Percentiles rank a stretch among this genome's conserved stretches.
These are phyloP conservation scores for Cicer bijugum DNA, from an alignment of 306 rosid species.

Conservation along the genomic window DNA sequence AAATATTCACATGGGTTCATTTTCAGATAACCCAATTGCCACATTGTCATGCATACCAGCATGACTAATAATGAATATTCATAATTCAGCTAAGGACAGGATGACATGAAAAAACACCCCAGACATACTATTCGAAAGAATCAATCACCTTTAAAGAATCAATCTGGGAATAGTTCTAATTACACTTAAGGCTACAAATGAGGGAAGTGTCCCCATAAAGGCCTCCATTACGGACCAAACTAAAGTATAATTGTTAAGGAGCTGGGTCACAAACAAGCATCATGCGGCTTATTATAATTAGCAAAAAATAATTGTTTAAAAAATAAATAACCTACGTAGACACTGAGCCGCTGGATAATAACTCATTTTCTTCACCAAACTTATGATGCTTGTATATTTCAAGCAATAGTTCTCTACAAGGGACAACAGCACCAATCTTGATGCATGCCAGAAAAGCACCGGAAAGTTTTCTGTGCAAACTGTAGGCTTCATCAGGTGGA, in stretches of 20 bases:
- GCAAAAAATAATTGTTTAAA: slow-evolving; percentile 35
- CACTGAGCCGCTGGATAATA: slow-evolving; percentile 47
- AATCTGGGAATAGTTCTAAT: slow-evolving; percentile 1
- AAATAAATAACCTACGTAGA: slow-evolving; percentile 42
- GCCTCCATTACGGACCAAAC: slow-evolving; percentile 31
- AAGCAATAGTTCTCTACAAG: slow-evolving; percentile 81
- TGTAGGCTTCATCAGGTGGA: slow-evolving; percentile 92
- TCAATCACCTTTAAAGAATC: slow-evolving; percentile 39
- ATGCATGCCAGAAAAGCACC: slow-evolving; percentile 95
- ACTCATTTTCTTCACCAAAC: slow-evolving; percentile 59
- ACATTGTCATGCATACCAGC: not conserved
- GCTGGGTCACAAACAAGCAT: slow-evolving; percentile 38
- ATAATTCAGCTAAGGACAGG: slow-evolving; percentile 11
- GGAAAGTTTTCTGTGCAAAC: slow-evolving; percentile 94
- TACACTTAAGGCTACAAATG: slow-evolving; percentile 36
- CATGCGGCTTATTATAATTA: slow-evolving; percentile 37
- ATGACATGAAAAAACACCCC: not conserved
- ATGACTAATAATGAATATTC: slow-evolving; percentile 3
- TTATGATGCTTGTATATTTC: slow-evolving; percentile 61
- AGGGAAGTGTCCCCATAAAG: slow-evolving; percentile 34
- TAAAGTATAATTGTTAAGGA: slow-evolving; percentile 16
- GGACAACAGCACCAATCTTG: slow-evolving; percentile 86
- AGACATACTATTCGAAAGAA: slow-evolving; percentile 7
- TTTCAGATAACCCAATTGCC: slow-evolving; percentile 1
- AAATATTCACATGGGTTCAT: not conserved